Evolutionary conservation across 495 filamentous ascomycete species (phyloP), one percentile per base, ranked within the genome.

Genomic region (Xylaria venustula): DNA sequence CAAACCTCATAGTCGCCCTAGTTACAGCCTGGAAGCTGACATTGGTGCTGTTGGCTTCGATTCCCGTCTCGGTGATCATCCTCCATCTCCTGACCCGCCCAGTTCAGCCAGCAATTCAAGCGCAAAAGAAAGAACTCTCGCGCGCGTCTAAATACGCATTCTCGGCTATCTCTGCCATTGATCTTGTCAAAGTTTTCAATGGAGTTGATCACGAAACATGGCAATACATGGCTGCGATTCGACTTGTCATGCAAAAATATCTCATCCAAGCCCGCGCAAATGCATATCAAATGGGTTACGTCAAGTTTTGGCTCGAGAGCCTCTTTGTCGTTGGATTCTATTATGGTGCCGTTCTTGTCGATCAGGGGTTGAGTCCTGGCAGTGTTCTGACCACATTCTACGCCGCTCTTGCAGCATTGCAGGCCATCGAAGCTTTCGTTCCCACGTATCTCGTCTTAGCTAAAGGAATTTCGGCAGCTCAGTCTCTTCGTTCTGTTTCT

Each of bases 251-350:
- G 26, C 71, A 70, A 22, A 82, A 82, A 42, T 97, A 93, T 70
- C 71, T 85, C 19, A 73, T 78, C 36, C 90, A 93, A 67, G 90
- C 88, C 2, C 75, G 81, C 41, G 74, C 84, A 8, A 88, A 85
- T 65, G 86, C 90, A 5, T 64, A 83, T 1, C 91, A 96, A 67
- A 83, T 90, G 56, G 85, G 87, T 0, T 82, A 90, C 46, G 80
- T 90, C 44, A 87, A 88, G 44, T 80, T 96, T 63, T 83, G 90
- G 75, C 87, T 87, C 34, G 82, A 92, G 15, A 79, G 80, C 2
- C 88, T 98, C 75, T 97, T 98, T 57, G 89, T 96, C 0, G 85
- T 92, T 64, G 93, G 93, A 0, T 97, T 98, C 65, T 97, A 90
- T 85, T 96, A 92, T 70, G 93, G 92, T 0, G 84, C 86, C 51